phyloP scores from a whole-genome alignment of 1,284 basidiomycete genomes.

The Malassezia vespertilionis region DNA sequence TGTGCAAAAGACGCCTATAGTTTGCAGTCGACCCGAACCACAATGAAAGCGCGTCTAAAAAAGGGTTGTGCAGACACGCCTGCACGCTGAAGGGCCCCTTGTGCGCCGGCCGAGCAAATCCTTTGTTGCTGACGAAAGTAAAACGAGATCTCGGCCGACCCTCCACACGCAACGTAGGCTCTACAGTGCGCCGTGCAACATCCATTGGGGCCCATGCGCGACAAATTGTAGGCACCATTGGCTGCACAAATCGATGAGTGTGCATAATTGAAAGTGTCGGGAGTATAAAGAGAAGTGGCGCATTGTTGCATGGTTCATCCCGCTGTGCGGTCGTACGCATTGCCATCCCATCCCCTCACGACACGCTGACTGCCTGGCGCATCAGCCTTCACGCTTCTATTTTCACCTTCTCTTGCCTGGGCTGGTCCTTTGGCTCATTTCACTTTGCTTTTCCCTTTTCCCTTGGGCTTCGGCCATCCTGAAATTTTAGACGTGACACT shows the following conservation, averaged over 20 bases:
- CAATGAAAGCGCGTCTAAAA: too few relatives aligned
- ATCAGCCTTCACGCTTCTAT: neutral
- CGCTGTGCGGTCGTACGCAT: neutral
- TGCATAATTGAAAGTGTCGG: too few relatives aligned
- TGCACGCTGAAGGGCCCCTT: neutral
- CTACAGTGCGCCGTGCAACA: constrained; percentile 6
- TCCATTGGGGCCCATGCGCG: neutral
- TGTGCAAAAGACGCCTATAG: too few relatives aligned
- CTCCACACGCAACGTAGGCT: constrained; percentile 2
- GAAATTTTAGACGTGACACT: neutral
- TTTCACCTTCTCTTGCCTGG: neutral
- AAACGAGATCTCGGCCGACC: neutral
- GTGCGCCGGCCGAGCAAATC: constrained; percentile 5
- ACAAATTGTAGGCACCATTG: neutral
- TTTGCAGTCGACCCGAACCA: too few relatives aligned
- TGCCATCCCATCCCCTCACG: neutral
- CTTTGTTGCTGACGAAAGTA: neutral
- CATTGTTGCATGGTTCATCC: neutral
- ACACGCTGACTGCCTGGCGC: constrained; percentile 9
- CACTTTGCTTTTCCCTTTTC: neutral
- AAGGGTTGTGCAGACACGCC: neutral
- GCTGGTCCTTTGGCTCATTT: constrained; percentile 1
- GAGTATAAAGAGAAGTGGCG: constrained; percentile 2
- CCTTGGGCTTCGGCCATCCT: constrained; percentile 1
- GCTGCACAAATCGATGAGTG: too few relatives aligned